A percentile compares a stretch with the other conserved stretches of the same genome.
These are phyloP conservation scores for Gloeophyllum trabeum DNA, from an alignment of 768 basidiomycete species.

Conservation along the genomic window DNA sequence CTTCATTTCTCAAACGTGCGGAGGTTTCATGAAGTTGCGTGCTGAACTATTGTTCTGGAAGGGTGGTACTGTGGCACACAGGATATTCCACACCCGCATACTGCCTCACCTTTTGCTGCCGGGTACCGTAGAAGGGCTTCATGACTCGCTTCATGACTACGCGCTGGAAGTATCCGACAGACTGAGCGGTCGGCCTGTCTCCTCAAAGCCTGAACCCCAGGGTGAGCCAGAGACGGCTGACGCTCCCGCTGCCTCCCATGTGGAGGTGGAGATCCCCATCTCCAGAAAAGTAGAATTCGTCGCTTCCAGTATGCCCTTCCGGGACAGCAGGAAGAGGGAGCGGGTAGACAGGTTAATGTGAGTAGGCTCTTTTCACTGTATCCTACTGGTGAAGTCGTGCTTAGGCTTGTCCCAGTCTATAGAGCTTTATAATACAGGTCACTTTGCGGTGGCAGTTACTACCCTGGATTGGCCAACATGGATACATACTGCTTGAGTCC, in stretches of 20 bases:
- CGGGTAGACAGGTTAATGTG: neutral
- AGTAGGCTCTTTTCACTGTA: no score
- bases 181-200: neutral
- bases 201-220: neutral
- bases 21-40: neutral
- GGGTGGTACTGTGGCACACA: conserved; percentile 27
- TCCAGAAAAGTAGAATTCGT: neutral
- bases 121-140: neutral
- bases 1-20: conserved; percentile 14
- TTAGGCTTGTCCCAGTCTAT: no score
- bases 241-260: no score
- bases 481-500: no score
- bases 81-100: conserved; percentile 29
- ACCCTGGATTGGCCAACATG: no score
- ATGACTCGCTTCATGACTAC: neutral
- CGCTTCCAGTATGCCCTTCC: neutral
- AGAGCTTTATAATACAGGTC: no score
- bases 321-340: neutral
- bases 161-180: neutral
- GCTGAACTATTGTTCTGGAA: conserved; percentile 7
- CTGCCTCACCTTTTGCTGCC: conserved; percentile 19
- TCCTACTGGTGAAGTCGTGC: no score
- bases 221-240: no score
- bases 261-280: neutral
- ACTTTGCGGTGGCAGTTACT: no score